phyloP scores from a whole-genome alignment of 768 basidiomycete genomes.

The Boletus pseudo-olivaceus region DNA sequence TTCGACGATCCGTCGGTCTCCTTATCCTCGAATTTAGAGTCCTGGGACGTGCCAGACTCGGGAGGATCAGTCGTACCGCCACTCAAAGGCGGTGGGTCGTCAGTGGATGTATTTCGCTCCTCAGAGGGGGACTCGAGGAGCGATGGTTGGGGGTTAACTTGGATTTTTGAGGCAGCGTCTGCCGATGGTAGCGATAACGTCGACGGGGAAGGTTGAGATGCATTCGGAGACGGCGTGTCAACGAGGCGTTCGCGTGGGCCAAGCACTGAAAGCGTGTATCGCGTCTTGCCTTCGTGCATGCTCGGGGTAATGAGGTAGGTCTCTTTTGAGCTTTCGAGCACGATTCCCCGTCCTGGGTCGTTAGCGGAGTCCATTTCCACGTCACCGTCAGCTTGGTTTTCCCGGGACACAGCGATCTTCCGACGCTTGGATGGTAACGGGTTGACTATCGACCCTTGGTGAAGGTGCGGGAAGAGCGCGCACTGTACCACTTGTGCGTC shows the following conservation, averaged over 20 bases:
- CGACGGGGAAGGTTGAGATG: not conserved
- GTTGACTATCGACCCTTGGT: constrained; percentile 9
- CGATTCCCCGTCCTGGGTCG: constrained; percentile 13
- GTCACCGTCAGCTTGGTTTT: constrained; percentile 6
- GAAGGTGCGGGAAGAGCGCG: constrained; percentile 42
- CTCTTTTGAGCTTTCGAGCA: constrained; percentile 25
- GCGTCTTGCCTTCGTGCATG: constrained; percentile 4
- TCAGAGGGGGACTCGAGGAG: not conserved
- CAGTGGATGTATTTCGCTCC: not conserved
- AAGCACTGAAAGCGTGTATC: constrained; percentile 21
- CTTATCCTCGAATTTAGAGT: not conserved
- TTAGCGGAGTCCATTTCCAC: constrained; percentile 10
- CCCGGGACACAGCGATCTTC: constrained; percentile 14
- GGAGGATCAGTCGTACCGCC: constrained; percentile 1
- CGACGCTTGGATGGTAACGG: constrained; percentile 28
- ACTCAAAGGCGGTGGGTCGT: not conserved
- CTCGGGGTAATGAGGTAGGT: constrained; percentile 21
- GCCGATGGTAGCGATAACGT: not conserved
- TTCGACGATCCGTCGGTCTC: not conserved
- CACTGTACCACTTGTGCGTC: constrained; percentile 40
- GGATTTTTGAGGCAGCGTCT: constrained; percentile 5
- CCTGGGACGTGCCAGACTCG: not conserved
- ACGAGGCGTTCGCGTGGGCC: not conserved
- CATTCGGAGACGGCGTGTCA: not conserved
- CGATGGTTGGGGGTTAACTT: not conserved